Base-by-base conservation (phyloP, 352 stramenopile species). In the Phytophthora macrochlamydospora region DNA sequence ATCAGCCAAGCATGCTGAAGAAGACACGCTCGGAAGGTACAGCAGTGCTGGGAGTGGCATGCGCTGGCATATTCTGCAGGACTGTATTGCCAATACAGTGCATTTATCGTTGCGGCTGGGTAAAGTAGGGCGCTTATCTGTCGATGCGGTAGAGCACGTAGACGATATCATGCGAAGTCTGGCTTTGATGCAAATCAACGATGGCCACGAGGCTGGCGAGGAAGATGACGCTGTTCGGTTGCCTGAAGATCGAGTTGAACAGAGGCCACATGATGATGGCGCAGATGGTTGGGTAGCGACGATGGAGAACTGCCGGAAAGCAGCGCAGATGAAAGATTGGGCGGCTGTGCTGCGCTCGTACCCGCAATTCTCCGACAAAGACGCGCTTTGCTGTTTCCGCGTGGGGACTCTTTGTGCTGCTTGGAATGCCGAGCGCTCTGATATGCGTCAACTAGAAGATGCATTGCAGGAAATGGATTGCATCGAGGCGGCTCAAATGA, bases 401-500 rank as follows among this genome's bases (percentile, higher is more conserved):
- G 81, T 83, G 11, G 75, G 58, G 29, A 55, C 90, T 24, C 68
- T 95, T 1, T 94, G 84, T 55, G 67, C 83, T 6, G 84, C 85
- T 29, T 95, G 87, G 87, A 95, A 94, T 56, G 74, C 83, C 4
- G 84, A 93, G 51, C 83, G 87, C 56, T 91, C 87, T 0, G 79
- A 93, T 30, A 94, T 95, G 87, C 82, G 84, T n/a, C 85, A 94
- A 46, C 70, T 95, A 9, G 84, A 92, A 45, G 81, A 92, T 60
- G 87, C 87, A 2, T 59, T 94, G 43, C 62, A 75, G 8, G 85
- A 94, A 55, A 61, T 93, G 4, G 81, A 92, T 35, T 74, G 72
- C 30, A 45, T 93, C 18, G 56, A 51, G 6, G 67, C 69, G 11
- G 56, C 64, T 24, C 64, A 68, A 43, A 44, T 92, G 18, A 81